Evolutionary conservation across 164 flowering plant species (phyloP).

Genomic region (Cinnamomum micranthum): DNA sequence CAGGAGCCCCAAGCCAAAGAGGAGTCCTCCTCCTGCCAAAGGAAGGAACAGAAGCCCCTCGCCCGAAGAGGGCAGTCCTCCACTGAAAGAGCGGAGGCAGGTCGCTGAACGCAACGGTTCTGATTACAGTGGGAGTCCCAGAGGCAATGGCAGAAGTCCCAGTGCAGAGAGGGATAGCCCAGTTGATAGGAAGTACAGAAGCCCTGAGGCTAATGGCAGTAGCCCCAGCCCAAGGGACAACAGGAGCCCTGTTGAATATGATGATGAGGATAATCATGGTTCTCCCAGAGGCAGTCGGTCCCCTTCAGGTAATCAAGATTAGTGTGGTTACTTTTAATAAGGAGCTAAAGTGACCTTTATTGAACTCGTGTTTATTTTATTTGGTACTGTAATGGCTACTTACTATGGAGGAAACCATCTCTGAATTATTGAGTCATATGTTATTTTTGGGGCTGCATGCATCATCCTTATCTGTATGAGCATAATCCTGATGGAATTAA

Average conservation of each 20-base stretch:
- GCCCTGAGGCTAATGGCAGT: conserved; percentile 19
- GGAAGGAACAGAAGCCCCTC: conserved; percentile 54
- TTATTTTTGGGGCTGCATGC: too few species aligned
- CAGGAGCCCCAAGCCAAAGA: conserved; percentile 48
- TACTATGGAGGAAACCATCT: too few species aligned
- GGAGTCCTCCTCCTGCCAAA: conserved; percentile 47
- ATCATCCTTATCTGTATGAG: too few species aligned
- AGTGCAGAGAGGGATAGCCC: conserved; percentile 20
- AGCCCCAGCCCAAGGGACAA: conserved; percentile 5
- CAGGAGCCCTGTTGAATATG: conserved; percentile 10
- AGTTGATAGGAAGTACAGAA: conserved; percentile 22
- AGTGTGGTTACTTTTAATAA: not conserved
- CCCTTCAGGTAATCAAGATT: conserved; percentile 6
- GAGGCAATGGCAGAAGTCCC: conserved; percentile 39
- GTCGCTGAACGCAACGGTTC: conserved; percentile 35
- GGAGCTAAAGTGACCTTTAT: not conserved
- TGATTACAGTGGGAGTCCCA: conserved; percentile 55
- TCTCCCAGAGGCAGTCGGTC: conserved; percentile 13
- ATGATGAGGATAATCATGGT: conserved; percentile 10
- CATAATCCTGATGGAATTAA: too few species aligned
- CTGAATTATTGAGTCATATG: too few species aligned
- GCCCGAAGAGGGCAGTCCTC: conserved; percentile 49
- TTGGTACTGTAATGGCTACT: too few species aligned
- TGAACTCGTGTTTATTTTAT: not conserved
- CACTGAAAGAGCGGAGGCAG: conserved; percentile 31